Evolutionary conservation across 495 filamentous ascomycete genomes (phyloP).

Genomic region (Aspergillus steynii): DNA sequence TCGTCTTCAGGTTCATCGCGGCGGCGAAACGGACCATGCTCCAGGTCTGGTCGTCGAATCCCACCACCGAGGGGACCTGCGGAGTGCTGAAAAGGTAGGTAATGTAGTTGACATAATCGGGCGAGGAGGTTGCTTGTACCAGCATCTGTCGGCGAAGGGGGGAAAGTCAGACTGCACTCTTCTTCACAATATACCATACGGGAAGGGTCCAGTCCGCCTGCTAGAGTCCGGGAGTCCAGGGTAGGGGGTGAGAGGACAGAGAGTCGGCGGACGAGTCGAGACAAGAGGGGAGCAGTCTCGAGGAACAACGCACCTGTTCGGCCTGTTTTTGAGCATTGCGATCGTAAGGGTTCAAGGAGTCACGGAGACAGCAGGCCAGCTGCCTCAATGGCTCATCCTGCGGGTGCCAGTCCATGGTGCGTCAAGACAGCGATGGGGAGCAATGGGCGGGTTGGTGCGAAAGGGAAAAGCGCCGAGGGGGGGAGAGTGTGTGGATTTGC

Average conservation of each 20-base stretch:
- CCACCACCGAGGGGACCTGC: slow-evolving; percentile 57
- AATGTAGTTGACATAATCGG: slow-evolving; percentile 96
- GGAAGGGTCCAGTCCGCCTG: slow-evolving; percentile 7
- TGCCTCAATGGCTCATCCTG: slow-evolving; percentile 81
- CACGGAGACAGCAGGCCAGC: slow-evolving; percentile 83
- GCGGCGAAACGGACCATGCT: slow-evolving; percentile 80
- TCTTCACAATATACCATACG: not conserved
- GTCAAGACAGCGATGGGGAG: slow-evolving; percentile 10
- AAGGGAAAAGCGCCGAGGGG: slow-evolving; percentile 9
- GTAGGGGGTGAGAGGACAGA: not conserved
- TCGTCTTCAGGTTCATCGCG: slow-evolving; percentile 93
- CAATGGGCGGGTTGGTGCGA: slow-evolving; percentile 4
- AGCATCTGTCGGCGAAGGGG: slow-evolving; percentile 70
- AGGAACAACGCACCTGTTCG: slow-evolving; percentile 39
- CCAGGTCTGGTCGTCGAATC: slow-evolving; percentile 58
- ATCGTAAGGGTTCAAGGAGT: slow-evolving; percentile 86
- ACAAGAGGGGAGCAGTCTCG: slow-evolving; percentile 7
- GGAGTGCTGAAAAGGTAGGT: slow-evolving; percentile 82
- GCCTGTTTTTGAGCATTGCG: slow-evolving; percentile 79
- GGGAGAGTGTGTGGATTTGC: slow-evolving; percentile 7
- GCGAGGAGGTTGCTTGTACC: slow-evolving; percentile 81
- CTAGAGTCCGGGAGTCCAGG: slow-evolving; percentile 1
- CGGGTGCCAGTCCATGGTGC: slow-evolving; percentile 89
- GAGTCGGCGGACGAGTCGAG: not conserved
- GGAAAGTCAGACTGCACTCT: slow-evolving; percentile 1